These are phyloP conservation scores for Penicillium ucsense DNA, from an alignment of 495 filamentous ascomycete species.

Conservation along the genomic window DNA sequence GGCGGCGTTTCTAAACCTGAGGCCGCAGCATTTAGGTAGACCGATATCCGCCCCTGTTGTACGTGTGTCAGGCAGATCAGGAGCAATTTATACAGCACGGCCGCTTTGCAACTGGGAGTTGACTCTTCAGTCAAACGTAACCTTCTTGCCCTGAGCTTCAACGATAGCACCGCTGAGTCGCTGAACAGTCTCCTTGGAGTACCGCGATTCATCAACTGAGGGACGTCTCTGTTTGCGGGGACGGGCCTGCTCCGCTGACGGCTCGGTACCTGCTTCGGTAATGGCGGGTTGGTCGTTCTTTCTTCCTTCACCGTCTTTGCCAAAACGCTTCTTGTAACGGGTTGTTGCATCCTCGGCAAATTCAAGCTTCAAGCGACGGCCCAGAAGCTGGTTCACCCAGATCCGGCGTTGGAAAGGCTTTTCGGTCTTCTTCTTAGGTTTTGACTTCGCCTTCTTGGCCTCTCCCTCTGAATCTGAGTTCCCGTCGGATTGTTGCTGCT, in stretches of 20 bases:
- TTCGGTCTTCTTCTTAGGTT: constrained; percentile 32
- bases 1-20: no score
- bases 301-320: constrained; percentile 49
- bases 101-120: background rate
- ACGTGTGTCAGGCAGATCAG: no score
- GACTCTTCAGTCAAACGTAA: constrained; percentile 56
- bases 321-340: constrained; percentile 87
- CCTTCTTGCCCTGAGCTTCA: constrained; percentile 72
- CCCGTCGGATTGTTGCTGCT: constrained; percentile 9
- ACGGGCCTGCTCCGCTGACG: constrained; percentile 15
- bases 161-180: constrained; percentile 69
- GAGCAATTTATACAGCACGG: no score
- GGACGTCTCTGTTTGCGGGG: constrained; percentile 15
- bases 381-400: constrained; percentile 72
- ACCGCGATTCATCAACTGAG: constrained; percentile 28
- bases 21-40: no score
- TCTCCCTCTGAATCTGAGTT: constrained; percentile 26
- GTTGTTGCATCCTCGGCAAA: constrained; percentile 82
- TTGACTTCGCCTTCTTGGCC: constrained; percentile 19
- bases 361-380: constrained; percentile 76
- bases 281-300: constrained; percentile 20
- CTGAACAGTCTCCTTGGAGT: constrained; percentile 36
- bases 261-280: constrained; percentile 13
- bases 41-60: no score
- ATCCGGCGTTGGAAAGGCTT: constrained; percentile 59